phyloP scores from a whole-genome alignment of 2,329 filamentous ascomycete species.

The Claviceps capensis region DNA sequence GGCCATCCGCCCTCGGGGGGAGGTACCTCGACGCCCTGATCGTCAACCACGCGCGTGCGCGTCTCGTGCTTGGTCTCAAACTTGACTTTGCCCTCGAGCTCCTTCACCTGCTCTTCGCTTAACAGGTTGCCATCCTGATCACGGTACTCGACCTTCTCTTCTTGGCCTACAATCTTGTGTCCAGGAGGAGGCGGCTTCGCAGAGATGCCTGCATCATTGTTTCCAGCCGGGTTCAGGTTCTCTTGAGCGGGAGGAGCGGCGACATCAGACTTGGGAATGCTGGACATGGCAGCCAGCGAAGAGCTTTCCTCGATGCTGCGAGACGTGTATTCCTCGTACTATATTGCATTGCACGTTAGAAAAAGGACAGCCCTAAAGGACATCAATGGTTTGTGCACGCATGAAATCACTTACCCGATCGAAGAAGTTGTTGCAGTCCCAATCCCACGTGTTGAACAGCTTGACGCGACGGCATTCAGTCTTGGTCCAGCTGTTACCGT shows the following conservation, averaged over 20 bases:
- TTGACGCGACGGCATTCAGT: constrained; percentile 76
- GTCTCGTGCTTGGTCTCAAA: constrained; percentile 96
- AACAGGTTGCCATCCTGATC: constrained; percentile 69
- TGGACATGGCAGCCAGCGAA: constrained; percentile 17
- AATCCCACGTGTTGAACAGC: constrained; percentile 83
- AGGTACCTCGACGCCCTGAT: constrained; percentile 62
- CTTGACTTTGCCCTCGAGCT: constrained; percentile 80
- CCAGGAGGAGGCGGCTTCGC: constrained; percentile 36
- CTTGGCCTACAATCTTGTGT: constrained; percentile 39
- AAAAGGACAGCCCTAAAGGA: not conserved
- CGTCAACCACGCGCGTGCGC: constrained; percentile 72
- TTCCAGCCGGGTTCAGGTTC: not conserved
- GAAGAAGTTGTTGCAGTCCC: constrained; percentile 92
- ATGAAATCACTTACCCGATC: constrained; percentile 52
- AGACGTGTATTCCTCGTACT: constrained; percentile 7
- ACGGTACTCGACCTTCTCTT: constrained; percentile 85
- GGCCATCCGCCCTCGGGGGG: constrained; percentile 26
- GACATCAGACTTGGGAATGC: constrained; percentile 13
- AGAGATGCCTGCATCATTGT: constrained; percentile 23
- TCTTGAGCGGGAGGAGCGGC: constrained; percentile 4
- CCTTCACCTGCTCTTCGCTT: constrained; percentile 67
- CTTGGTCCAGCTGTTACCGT: constrained; percentile 91
- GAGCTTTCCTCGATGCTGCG: constrained; percentile 9
- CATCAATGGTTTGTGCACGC: no score
- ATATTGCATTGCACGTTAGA: constrained; percentile 9